These are phyloP conservation scores for Pelargonium fulgidum DNA, from an alignment of 441 rosid genomes.

Conservation along the genomic window DNA sequence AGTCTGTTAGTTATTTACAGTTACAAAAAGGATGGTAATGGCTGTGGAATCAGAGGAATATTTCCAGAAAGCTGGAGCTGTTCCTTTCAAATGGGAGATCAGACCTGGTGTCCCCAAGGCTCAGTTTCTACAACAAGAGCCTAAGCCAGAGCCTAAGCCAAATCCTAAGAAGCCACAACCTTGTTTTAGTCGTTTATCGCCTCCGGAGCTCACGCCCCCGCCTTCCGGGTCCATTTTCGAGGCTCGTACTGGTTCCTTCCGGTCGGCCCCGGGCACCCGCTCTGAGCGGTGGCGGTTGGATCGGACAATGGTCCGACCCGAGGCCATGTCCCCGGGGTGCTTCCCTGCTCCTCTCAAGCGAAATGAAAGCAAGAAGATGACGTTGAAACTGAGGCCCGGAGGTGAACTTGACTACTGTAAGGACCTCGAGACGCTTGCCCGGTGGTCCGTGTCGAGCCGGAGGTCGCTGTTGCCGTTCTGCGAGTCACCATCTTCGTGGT, in stretches of 20 bases:
- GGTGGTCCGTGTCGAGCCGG: conserved; percentile 58
- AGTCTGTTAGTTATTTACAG: conserved; percentile 11
- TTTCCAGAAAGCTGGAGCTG: conserved; percentile 60
- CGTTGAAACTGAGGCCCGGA: conserved; percentile 21
- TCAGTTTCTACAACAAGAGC: conserved; percentile 31
- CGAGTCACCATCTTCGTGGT: conserved; percentile 25
- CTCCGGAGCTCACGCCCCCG: conserved; percentile 58
- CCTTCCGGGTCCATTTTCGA: conserved; percentile 41
- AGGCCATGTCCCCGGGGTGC: conserved; percentile 51
- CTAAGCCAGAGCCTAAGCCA: conserved; percentile 18
- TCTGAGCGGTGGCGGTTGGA: conserved; percentile 51
- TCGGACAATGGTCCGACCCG: conserved; percentile 33
- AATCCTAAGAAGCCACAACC: conserved; percentile 17
- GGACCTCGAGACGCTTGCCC: conserved; percentile 39
- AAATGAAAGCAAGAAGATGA: conserved; percentile 37
- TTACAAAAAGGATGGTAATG: conserved; percentile 17
- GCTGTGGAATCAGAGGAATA: conserved; percentile 42
- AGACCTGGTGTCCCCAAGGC: conserved; percentile 90
- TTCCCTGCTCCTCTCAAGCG: conserved; percentile 47
- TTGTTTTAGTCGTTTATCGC: conserved; percentile 15
- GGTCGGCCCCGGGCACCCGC: conserved; percentile 51
- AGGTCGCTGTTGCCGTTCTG: conserved; percentile 45
- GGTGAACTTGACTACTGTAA: conserved; percentile 31
- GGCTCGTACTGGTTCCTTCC: conserved; percentile 45
- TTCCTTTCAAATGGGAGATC: conserved; percentile 95